These are phyloP conservation scores for Cinnamomum micranthum DNA, from an alignment of 164 flowering plant genomes.

Conservation along the genomic window DNA sequence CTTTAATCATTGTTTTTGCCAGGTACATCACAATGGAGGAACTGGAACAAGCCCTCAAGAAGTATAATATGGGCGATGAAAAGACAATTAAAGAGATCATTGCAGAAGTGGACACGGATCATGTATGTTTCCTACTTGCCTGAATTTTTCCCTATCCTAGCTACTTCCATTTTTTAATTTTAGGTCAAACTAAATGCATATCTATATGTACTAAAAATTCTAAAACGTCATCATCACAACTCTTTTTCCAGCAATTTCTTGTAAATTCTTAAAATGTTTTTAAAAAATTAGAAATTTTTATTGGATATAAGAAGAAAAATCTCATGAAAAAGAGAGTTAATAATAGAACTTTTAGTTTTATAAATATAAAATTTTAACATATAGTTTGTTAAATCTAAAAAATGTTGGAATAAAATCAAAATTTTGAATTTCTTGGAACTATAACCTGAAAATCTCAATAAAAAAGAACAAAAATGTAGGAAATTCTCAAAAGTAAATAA, in stretches of 20 bases:
- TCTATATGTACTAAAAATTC: too few relatives aligned
- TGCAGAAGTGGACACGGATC: conserved; percentile 92
- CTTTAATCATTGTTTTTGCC: conserved; percentile 1
- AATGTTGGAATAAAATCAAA: too few relatives aligned
- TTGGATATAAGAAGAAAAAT: too few relatives aligned
- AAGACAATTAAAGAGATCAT: conserved; percentile 89
- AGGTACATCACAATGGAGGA: conserved; percentile 94
- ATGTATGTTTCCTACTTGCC: conserved; percentile 36
- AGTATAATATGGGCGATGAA: conserved; percentile 84
- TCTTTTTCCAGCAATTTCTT: background rate
- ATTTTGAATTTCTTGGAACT: too few relatives aligned
- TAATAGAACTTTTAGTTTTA: too few relatives aligned
- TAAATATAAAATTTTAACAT: too few relatives aligned
- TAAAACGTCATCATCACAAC: background rate
- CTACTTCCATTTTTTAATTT: background rate
- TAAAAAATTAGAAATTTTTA: background rate
- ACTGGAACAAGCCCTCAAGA: conserved; percentile 72
- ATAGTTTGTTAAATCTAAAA: too few relatives aligned
- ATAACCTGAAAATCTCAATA: too few relatives aligned
- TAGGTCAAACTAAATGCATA: background rate
- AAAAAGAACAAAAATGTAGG: too few relatives aligned
- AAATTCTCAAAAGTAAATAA: too few relatives aligned
- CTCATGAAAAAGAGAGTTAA: too few relatives aligned
- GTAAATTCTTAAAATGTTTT: background rate
- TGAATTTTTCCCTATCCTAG: background rate